Conservation (phyloP, 202 grass and related monocot genomes). For the Saccharum hybrid region DNA sequence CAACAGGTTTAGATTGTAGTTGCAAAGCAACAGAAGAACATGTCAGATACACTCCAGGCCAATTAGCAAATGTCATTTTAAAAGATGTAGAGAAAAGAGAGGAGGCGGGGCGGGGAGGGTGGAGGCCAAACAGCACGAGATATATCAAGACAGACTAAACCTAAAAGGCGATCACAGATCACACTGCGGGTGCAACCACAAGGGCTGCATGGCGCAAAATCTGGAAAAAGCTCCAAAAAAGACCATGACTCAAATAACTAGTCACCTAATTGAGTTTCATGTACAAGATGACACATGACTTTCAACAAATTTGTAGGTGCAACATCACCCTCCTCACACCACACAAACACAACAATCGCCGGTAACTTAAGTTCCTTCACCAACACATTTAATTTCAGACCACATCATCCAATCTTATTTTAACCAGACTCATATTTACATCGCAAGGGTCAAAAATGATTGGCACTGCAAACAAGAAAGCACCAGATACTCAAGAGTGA, state of each 20-base stretch:
- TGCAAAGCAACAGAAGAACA: background rate
- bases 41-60: background rate
- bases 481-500: constrained; percentile 26
- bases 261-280: constrained; percentile 46
- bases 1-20: background rate
- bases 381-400: constrained; percentile 45
- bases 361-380: constrained; percentile 48
- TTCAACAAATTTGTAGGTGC: constrained; percentile 44
- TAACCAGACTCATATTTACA: constrained; percentile 49
- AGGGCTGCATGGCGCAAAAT: constrained; percentile 25
- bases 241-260: constrained; percentile 39
- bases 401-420: constrained; percentile 28
- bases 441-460: constrained; percentile 50
- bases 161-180: constrained; percentile 29
- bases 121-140: background rate
- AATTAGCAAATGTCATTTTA: background rate
- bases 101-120: background rate
- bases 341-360: constrained; percentile 39
- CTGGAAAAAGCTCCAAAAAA: constrained; percentile 33
- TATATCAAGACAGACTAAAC: constrained; percentile 23
- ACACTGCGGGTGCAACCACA: constrained; percentile 20
- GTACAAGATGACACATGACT: constrained; percentile 40
- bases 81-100: background rate
- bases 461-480: constrained; percentile 38
- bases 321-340: constrained; percentile 51